Evolutionary conservation across 768 basidiomycete species (phyloP).

Genomic region (Cystobasidiopsis lactophilus): DNA sequence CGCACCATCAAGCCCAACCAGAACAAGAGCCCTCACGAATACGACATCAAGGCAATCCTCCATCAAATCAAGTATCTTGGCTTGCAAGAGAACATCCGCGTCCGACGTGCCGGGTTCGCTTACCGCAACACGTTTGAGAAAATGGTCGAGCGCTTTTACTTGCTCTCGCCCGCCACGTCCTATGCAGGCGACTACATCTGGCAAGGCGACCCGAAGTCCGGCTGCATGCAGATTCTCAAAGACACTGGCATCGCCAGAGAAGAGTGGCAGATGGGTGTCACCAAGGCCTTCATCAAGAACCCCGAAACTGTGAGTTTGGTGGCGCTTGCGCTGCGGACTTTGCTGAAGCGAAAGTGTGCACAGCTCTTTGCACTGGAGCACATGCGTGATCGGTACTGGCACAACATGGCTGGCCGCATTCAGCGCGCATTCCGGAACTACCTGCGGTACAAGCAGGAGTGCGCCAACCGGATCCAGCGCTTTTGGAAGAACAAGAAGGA

Average conservation of each 20-base stretch:
- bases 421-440: constrained; percentile 93
- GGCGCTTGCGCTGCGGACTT: background rate
- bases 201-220: constrained; percentile 71
- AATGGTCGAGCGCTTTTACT: constrained; percentile 95
- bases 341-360: background rate
- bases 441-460: constrained; percentile 83
- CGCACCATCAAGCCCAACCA: constrained; percentile 97
- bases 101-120: constrained; percentile 90
- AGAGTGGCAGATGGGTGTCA: constrained; percentile 99
- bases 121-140: constrained; percentile 97
- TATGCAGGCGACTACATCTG: constrained; percentile 98
- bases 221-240: constrained; percentile 73
- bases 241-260: constrained; percentile 91
- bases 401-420: constrained; percentile 94
- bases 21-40: constrained; percentile 76
- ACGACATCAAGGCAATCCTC: constrained; percentile 78
- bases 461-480: constrained; percentile 78
- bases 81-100: constrained; percentile 91
- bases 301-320: constrained; percentile 38
- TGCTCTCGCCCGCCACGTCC: constrained; percentile 79
- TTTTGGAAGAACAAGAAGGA: constrained; percentile 99
- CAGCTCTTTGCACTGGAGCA: constrained; percentile 94
- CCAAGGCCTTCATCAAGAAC: constrained; percentile 98
- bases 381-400: constrained; percentile 98
- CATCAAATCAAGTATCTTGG: constrained; percentile 99